Percentiles rank a stretch among this genome's conserved stretches.
Conservation (phyloP, 768 basidiomycete species). For the Leccinum rimulosum region DNA sequence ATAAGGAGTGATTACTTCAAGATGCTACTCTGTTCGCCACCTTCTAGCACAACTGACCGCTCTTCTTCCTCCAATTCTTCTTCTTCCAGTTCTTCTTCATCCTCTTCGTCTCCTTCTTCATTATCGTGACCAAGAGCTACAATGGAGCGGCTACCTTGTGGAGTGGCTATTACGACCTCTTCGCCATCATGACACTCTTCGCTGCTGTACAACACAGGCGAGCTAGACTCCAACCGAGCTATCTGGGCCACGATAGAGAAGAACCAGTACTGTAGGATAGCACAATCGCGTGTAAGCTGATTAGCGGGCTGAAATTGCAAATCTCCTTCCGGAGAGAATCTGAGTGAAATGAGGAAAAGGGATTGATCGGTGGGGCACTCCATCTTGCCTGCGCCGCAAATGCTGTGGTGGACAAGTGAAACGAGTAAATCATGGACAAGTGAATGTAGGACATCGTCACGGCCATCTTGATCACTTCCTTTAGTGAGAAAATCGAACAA, state of each 20-base stretch:
- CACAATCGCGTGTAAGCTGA: too few relatives aligned
- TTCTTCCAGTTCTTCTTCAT: too few relatives aligned
- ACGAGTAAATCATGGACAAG: not conserved
- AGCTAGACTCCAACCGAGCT: not conserved
- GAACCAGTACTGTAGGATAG: not conserved
- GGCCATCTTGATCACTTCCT: not conserved
- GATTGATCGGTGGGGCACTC: not conserved
- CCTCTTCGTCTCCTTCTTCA: too few relatives aligned
- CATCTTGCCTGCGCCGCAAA: not conserved
- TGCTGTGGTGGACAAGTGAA: not conserved
- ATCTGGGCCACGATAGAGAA: not conserved
- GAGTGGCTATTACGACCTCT: too few relatives aligned
- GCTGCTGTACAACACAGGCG: not conserved
- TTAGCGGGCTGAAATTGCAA: not conserved
- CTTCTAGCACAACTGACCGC: too few relatives aligned
- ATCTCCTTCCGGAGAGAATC: not conserved
- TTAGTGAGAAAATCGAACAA: not conserved
- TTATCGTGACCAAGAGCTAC: too few relatives aligned
- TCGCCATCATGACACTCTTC: not conserved
- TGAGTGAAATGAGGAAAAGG: not conserved
- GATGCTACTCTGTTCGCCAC: too few relatives aligned
- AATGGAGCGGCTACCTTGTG: too few relatives aligned
- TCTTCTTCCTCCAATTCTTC: too few relatives aligned
- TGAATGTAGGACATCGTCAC: not conserved
- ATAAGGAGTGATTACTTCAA: too few relatives aligned